Evolutionary conservation across 1,139 yeast species (phyloP).

Genomic region (Blastobotrys raffinosifermentans): DNA sequence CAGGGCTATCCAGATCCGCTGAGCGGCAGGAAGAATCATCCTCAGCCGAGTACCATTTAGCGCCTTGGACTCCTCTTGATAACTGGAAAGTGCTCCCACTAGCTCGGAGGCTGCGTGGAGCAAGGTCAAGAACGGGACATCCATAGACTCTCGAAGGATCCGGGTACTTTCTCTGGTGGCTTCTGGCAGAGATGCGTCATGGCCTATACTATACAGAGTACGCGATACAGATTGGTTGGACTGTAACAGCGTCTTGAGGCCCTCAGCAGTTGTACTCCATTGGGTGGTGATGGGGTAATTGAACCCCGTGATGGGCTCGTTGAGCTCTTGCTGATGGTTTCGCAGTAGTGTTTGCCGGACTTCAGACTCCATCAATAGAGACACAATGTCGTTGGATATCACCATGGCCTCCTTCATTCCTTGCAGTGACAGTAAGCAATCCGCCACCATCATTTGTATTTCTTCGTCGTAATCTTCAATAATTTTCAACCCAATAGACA

Average conservation of each 20-base stretch:
- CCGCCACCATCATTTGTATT: conserved; percentile 8
- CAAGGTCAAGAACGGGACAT: conserved; percentile 1
- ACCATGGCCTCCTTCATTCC: conserved; percentile 7
- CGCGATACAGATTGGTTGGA: conserved; percentile 1
- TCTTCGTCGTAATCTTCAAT: conserved; percentile 12
- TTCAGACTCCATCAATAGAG: conserved; percentile 3
- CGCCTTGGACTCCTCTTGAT: neutral
- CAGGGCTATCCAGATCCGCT: conserved; percentile 6
- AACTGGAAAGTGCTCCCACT: neutral
- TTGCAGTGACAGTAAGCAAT: conserved; percentile 4
- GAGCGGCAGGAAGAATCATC: conserved; percentile 11
- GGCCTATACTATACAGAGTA: neutral
- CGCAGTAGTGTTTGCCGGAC: no score
- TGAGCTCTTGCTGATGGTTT: neutral
- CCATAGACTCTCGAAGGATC: no score
- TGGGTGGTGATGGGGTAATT: neutral
- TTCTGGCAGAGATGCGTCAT: neutral
- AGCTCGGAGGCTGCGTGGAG: conserved; percentile 3
- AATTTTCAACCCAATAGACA: neutral
- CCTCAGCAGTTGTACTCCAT: neutral
- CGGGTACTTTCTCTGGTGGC: neutral
- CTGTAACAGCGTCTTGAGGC: conserved; percentile 1
- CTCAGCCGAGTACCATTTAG: conserved; percentile 7
- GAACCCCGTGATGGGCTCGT: neutral
- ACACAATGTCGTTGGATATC: conserved; percentile 4